Evolutionary conservation across 225 moss, liverwort and hornwort species (phyloP).

Genomic region (Straminergon stramineum): DNA sequence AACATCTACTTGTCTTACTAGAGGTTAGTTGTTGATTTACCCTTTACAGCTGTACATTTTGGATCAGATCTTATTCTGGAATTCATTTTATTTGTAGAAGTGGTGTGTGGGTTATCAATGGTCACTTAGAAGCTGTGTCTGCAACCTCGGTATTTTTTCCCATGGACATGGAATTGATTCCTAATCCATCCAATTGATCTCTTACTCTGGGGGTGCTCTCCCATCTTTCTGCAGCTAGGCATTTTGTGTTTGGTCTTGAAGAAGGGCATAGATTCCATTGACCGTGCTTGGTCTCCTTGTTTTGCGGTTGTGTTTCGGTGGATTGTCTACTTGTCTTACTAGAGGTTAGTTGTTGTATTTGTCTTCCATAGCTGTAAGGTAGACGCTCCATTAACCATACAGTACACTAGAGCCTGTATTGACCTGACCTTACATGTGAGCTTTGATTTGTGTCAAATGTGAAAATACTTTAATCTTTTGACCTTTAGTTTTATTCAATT

Average conservation of each 20-base stretch:
- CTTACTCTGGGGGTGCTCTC: background rate
- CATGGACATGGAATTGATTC: background rate
- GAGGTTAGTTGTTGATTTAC: background rate
- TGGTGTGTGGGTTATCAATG: background rate
- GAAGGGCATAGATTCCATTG: background rate
- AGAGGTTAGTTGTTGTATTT: no score
- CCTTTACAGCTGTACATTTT: background rate
- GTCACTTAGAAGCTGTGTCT: background rate
- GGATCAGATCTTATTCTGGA: background rate
- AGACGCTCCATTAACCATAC: background rate
- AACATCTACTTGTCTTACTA: slow-evolving; percentile 37
- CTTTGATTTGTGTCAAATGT: background rate
- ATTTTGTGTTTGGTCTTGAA: background rate
- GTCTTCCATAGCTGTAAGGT: background rate
- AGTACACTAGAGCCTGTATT: background rate
- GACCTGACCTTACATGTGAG: background rate
- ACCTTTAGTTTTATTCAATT: background rate
- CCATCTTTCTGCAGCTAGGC: background rate
- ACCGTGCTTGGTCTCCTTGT: background rate
- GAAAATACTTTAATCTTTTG: background rate
- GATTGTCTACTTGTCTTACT: background rate
- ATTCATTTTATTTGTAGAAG: background rate
- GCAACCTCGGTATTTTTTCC: background rate
- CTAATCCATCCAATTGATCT: background rate
- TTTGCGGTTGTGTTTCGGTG: background rate